Base-by-base conservation (phyloP, 1,284 basidiomycete species). In the Paramarasmius palmivorus region DNA sequence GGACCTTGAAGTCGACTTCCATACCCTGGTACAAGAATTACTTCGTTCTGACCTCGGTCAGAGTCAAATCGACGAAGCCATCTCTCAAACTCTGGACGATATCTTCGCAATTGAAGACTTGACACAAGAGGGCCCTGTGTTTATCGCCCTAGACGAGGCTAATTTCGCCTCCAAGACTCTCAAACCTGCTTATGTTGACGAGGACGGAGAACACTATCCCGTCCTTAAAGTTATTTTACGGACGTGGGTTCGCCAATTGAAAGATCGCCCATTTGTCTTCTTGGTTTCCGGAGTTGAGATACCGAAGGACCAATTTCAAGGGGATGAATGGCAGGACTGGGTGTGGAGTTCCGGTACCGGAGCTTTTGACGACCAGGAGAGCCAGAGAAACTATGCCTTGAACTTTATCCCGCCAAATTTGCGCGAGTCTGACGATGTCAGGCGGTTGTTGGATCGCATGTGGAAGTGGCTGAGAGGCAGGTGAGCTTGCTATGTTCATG, bases 391-490 rank as follows among this genome's bases (percentile, higher is more conserved):
- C 0, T 57, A 57, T 19, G 17, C 45, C n/a, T 45, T 40, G 1
- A 8, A 14, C 1, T 50, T 53, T 10, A 38, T 57, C 4, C 26
- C 51, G 4, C 52, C 51, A 10, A 7, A 37, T 17, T 53, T 40
- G 6, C 10, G 2, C 2, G 39, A 17, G 2, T 44, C 41, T 6
- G 17, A 29, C 4, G 19, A n/a, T 2, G 52, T 40, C 0, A 4
- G 53, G 44, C 26, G 22, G 14, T 40, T 57, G 12, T 17, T 53
- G 4, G 14, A 20, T 5, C 39, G 55, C 0, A 36, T 53, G 35
- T 53, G 51, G 55, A 36, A 26, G 25, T 57, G 55, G 55, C 41
- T 41, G 19, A 38, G 55, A 5, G 55, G 55, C 29, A 48, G 54
- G 54, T 55, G n/a, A 6, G 6, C 25, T 41, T 2, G 14, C 12